These are phyloP conservation scores for Russula emetica DNA, from an alignment of 768 basidiomycete genomes.

Conservation along the genomic window DNA sequence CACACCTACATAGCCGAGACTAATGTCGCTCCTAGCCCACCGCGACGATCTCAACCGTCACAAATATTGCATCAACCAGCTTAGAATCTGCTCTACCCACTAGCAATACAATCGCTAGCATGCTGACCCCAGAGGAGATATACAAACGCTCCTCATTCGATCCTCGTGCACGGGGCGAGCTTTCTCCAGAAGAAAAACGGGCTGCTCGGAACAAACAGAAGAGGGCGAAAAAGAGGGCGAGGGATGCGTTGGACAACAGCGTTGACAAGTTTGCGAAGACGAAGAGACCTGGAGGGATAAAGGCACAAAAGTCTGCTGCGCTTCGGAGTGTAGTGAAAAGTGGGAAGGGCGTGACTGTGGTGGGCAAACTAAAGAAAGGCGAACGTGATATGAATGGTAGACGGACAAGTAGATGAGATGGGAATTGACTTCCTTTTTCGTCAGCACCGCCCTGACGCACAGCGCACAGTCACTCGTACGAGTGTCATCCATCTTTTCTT, in stretches of 20 bases:
- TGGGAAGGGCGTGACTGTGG: conserved; percentile 81
- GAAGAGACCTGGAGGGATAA: conserved; percentile 51
- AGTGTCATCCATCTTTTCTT: conserved; percentile 15
- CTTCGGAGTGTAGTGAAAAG: conserved; percentile 77
- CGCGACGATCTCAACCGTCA: conserved; percentile 75
- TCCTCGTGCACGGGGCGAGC: conserved; percentile 66
- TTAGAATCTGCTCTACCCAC: conserved; percentile 92
- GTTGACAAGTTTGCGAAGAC: conserved; percentile 59
- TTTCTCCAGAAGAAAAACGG: conserved; percentile 83
- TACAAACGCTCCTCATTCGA: conserved; percentile 56
- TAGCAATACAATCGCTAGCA: conserved; percentile 63
- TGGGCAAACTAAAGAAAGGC: conserved; percentile 60
- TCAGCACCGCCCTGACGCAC: background rate
- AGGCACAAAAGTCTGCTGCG: conserved; percentile 81
- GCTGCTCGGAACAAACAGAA: conserved; percentile 61
- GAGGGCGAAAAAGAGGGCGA: conserved; percentile 66
- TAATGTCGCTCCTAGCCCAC: conserved; percentile 59
- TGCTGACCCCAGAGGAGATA: conserved; percentile 93
- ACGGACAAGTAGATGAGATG: conserved; percentile 10
- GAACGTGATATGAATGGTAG: background rate
- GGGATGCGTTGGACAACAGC: conserved; percentile 57
- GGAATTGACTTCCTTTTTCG: conserved; percentile 12
- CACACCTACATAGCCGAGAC: conserved; percentile 19
- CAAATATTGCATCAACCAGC: conserved; percentile 74
- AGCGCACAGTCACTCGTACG: background rate